These are phyloP conservation scores for Venturia pyrina DNA, from an alignment of 2,329 filamentous ascomycete genomes.

Conservation along the genomic window DNA sequence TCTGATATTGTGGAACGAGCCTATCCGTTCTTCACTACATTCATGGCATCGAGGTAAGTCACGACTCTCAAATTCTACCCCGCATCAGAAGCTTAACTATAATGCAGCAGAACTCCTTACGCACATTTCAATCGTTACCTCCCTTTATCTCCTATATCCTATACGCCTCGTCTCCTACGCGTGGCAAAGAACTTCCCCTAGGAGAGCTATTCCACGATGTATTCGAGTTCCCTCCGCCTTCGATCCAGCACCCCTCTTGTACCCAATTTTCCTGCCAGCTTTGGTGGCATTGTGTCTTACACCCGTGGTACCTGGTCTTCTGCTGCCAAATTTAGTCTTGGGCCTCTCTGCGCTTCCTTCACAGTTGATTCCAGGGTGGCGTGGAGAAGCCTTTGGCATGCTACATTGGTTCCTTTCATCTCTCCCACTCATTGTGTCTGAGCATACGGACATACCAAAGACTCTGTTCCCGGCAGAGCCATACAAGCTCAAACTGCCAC, in stretches of 20 bases:
- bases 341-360: slow-evolving; percentile 68
- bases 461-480: slow-evolving; percentile 24
- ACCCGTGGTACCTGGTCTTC: slow-evolving; percentile 46
- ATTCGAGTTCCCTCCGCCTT: slow-evolving; percentile 64
- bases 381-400: slow-evolving; percentile 47
- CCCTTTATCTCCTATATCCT: slow-evolving; percentile 27
- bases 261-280: slow-evolving; percentile 67
- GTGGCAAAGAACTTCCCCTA: slow-evolving; percentile 6
- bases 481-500: slow-evolving; percentile 25
- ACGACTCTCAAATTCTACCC: not conserved
- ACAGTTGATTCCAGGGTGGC: slow-evolving; percentile 35
- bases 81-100: not conserved
- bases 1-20: slow-evolving; percentile 32
- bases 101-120: slow-evolving; percentile 29
- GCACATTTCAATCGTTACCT: slow-evolving; percentile 25
- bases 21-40: slow-evolving; percentile 20
- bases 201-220: not conserved
- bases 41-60: slow-evolving; percentile 32
- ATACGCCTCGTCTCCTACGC: slow-evolving; percentile 23
- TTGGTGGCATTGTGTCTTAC: slow-evolving; percentile 68
- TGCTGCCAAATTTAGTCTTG: slow-evolving; percentile 75
- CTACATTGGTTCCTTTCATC: slow-evolving; percentile 74
- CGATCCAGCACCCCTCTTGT: slow-evolving; percentile 84
- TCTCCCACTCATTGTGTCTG: slow-evolving; percentile 51
- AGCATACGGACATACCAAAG: slow-evolving; percentile 30